Conservation (phyloP, 169 alveolate genomes). For the Plasmodium vinckei region DNA sequence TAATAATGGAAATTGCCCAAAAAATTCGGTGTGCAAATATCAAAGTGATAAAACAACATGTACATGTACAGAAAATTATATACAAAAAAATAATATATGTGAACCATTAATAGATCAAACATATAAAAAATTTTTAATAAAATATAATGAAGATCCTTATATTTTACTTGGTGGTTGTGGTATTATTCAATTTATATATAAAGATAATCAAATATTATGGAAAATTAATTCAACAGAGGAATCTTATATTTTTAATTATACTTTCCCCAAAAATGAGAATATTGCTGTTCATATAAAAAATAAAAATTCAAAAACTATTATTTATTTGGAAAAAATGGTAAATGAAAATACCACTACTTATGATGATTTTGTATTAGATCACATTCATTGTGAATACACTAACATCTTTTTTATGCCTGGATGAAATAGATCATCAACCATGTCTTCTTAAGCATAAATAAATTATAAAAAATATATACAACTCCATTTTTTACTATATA, state of each 20-base stretch:
- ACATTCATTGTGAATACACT: conserved; percentile 15
- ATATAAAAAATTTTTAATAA: conserved; percentile 10
- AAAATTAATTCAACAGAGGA: conserved; percentile 28
- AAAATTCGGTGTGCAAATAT: conserved; percentile 20
- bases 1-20: conserved; percentile 50
- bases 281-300: conserved; percentile 16
- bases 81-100: conserved; percentile 7
- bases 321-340: conserved; percentile 24
- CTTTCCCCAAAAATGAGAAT: conserved; percentile 19
- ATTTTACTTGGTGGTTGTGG: conserved; percentile 44
- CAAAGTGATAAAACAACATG: conserved; percentile 21
- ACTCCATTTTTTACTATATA: too few species aligned
- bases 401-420: conserved; percentile 10
- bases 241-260: conserved; percentile 40
- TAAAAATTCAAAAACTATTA: background rate
- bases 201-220: conserved; percentile 38
- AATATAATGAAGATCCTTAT: conserved; percentile 18
- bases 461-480: too few species aligned
- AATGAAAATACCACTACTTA: background rate
- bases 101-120: conserved; percentile 9
- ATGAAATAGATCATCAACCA: too few species aligned
- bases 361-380: conserved; percentile 41
- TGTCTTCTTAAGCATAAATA: too few species aligned
- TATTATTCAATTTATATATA: conserved; percentile 14
- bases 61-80: conserved; percentile 43